Evolutionary conservation across 2,329 filamentous ascomycete genomes (phyloP).

Genomic region (Alternaria brassicae): DNA sequence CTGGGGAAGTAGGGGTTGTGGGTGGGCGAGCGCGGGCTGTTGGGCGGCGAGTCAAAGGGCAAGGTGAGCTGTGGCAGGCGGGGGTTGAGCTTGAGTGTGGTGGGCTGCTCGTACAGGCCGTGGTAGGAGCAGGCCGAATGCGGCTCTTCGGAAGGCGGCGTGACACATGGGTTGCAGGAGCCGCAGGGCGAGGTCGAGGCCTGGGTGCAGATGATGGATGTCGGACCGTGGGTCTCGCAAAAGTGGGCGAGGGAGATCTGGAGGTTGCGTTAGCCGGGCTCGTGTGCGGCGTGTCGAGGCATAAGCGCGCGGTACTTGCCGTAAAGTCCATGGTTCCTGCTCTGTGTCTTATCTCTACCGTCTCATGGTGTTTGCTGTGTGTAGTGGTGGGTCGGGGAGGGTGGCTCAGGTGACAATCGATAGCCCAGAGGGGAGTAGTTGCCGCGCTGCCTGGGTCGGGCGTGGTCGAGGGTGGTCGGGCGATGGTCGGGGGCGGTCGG

Average conservation of each 20-base stretch:
- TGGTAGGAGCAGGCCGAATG: conserved; percentile 43
- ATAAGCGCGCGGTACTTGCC: conserved; percentile 41
- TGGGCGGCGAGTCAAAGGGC: conserved; percentile 52
- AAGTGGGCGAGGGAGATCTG: conserved; percentile 69
- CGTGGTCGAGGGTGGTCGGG: conserved; percentile 28
- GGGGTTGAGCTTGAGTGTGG: conserved; percentile 42
- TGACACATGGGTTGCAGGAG: conserved; percentile 59
- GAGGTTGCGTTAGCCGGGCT: conserved; percentile 7
- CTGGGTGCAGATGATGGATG: conserved; percentile 68
- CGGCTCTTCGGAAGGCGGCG: conserved; percentile 50
- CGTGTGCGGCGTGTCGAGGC: background rate
- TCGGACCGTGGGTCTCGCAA: conserved; percentile 68
- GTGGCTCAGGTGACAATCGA: conserved; percentile 47
- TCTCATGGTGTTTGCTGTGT: conserved; percentile 38
- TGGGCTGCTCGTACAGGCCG: conserved; percentile 44
- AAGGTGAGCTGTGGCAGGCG: conserved; percentile 44
- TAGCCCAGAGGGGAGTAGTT: conserved; percentile 33
- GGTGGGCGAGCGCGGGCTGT: conserved; percentile 49
- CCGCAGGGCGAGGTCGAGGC: conserved; percentile 62
- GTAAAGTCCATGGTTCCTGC: conserved; percentile 51
- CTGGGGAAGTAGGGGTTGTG: conserved; percentile 61
- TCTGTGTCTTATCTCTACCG: conserved; percentile 35
- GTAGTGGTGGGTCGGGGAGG: conserved; percentile 34
- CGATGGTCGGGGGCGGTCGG: too few relatives aligned
- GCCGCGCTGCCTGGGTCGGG: conserved; percentile 23